Conservation (phyloP, 108 stramenopile genomes). For the Nannochloropsis oceanica region DNA sequence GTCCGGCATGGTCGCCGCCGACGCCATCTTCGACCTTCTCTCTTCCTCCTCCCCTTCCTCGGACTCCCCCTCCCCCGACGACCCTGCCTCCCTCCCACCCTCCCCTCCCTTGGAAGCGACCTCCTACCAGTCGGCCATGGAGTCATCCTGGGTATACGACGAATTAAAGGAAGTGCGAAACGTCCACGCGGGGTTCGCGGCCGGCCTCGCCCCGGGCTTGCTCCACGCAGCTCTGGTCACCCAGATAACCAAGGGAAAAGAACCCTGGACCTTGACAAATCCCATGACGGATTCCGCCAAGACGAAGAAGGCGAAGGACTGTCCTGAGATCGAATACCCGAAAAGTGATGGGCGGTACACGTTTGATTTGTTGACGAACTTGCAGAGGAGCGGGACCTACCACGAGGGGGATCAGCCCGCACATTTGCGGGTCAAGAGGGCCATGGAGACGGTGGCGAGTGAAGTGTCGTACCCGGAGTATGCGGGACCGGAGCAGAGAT, state of each 20-base stretch:
- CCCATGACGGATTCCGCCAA: constrained; percentile 23
- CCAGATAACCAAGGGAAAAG: constrained; percentile 69
- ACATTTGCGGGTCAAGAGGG: constrained; percentile 75
- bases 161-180: constrained; percentile 89
- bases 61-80: neutral
- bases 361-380: constrained; percentile 88
- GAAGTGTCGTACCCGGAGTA: constrained; percentile 58
- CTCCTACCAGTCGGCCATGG: constrained; percentile 38
- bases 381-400: constrained; percentile 79
- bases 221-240: constrained; percentile 64
- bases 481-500: constrained; percentile 87
- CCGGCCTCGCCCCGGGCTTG: constrained; percentile 75
- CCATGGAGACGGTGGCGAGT: constrained; percentile 46
- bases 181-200: constrained; percentile 84
- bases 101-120: neutral
- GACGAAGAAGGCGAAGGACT: constrained; percentile 50
- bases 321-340: constrained; percentile 65
- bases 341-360: constrained; percentile 81
- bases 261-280: constrained; percentile 84
- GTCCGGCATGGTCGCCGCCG: constrained; percentile 54
- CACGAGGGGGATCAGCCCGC: constrained; percentile 97
- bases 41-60: constrained; percentile 4
- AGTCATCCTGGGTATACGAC: constrained; percentile 78
- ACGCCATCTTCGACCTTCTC: constrained; percentile 66
- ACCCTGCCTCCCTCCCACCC: neutral